Evolutionary conservation across 1,284 basidiomycete genomes (phyloP).

Genomic region (Pyrrhoderma lamaoense): DNA sequence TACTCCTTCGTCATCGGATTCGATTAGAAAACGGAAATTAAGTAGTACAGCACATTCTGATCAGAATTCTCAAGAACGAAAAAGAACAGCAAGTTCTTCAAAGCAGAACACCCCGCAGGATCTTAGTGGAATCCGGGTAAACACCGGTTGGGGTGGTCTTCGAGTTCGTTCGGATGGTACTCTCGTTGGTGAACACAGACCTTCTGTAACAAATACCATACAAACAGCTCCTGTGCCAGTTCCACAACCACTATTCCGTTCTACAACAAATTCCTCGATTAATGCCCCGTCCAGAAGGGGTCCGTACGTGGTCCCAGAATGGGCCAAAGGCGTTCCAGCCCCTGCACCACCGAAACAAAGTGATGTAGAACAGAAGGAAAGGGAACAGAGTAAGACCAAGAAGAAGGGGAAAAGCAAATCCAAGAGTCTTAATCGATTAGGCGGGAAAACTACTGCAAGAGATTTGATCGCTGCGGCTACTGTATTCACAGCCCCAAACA

Average conservation of each 20-base stretch:
- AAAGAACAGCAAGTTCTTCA: background rate
- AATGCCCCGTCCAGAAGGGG: conserved; percentile 9
- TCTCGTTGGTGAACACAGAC: conserved; percentile 1
- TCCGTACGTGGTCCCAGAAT: conserved; percentile 16
- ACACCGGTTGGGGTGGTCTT: conserved; percentile 16
- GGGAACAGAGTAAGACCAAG: background rate
- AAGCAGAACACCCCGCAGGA: background rate
- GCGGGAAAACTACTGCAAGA: conserved; percentile 6
- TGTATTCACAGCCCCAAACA: background rate
- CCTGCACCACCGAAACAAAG: conserved; percentile 8
- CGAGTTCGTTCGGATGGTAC: conserved; percentile 12
- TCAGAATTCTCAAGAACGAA: conserved; percentile 1
- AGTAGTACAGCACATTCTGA: background rate
- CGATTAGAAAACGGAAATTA: conserved; percentile 10
- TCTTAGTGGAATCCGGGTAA: conserved; percentile 5
- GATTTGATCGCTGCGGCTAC: background rate
- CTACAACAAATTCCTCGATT: background rate
- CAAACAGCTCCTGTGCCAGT: too few species aligned
- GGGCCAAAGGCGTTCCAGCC: conserved; percentile 15
- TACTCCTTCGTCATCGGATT: background rate
- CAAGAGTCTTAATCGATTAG: conserved; percentile 12
- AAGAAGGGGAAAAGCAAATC: conserved; percentile 9
- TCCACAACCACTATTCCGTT: background rate
- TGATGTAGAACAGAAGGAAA: conserved; percentile 1
- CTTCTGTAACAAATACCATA: background rate